Evolutionary conservation across 2,329 filamentous ascomycete genomes (phyloP), one percentile per base, ranked within the genome.

Genomic region (Epichloe sibirici): DNA sequence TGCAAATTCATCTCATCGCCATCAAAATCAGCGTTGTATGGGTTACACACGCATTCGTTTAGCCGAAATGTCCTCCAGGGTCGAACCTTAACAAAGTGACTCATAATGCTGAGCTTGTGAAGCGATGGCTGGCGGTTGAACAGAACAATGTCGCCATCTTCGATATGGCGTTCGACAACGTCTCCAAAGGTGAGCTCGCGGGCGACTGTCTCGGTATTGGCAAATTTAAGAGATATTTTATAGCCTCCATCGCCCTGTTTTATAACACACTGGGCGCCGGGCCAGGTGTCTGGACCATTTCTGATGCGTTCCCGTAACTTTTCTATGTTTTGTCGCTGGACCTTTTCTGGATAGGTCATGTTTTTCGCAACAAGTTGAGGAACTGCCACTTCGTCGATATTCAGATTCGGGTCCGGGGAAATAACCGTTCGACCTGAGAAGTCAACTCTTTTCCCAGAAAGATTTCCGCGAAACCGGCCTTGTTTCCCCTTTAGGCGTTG

Each of bases 1-100:
- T 98, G 93, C 47, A 98, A 71, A 62, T 98, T 98, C 93, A 98
- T 98, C 69, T 98, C 93, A 61, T 98, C 93, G 55, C 93, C 93
- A 62, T 98, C 93, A 60, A 98, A 98, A 79, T 98, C 93, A 52
- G 93, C 93, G 61, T 98, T 98, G 75, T 98, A 98, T 3, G 93
- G 93, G 56, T 87, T 90, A 70, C 93, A 98, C 1, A 95, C 93
- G 79, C 93, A 98, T 67, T 98, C 93, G 65, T 98, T 98, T 17
- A 98, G 77, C 51, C 93, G 85, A 66, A 98, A 97, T 0, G 93
- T 98, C 67, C 90, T 83, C 84, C 93, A 95, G 0, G 91, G 93
- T 48, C 93, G 82, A 48, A 98, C 82, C 68, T 96, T 96, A 61
- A 86, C 93, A 63, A 86, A 83, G 73, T 98, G 93, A 64, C 88